Conservation (phyloP, 1,139 yeast species). For the Saccharomycopsis phalli region DNA sequence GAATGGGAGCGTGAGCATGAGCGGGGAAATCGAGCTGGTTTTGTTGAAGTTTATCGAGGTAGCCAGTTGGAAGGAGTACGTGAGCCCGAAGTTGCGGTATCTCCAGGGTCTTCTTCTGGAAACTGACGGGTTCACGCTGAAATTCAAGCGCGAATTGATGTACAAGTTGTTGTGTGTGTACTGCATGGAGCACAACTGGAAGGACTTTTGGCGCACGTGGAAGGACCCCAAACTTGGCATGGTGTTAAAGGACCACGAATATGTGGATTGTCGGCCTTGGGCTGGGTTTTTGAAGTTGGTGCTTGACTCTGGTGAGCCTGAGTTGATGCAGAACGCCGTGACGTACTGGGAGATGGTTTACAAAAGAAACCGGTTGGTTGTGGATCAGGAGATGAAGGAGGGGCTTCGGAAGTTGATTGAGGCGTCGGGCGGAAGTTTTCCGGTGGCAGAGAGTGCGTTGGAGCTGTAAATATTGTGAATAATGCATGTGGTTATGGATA, state of each 20-base stretch:
- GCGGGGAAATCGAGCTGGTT: conserved; percentile 1
- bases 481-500: not conserved
- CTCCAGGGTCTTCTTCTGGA: not conserved
- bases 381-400: not conserved
- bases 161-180: conserved; percentile 1
- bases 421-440: not conserved
- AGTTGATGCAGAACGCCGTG: conserved; percentile 7
- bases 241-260: not conserved
- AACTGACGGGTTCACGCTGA: not conserved
- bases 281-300: conserved; percentile 8
- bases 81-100: not conserved
- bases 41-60: conserved; percentile 4
- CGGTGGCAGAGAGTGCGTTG: not conserved
- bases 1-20: conserved; percentile 7
- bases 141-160: conserved; percentile 12
- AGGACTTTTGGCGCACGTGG: conserved; percentile 14
- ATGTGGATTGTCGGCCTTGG: conserved; percentile 18
- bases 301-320: conserved; percentile 1
- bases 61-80: not conserved
- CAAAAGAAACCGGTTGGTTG: not conserved
- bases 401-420: not conserved
- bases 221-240: conserved; percentile 3
- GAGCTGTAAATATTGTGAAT: too few relatives aligned
- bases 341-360: conserved; percentile 6
- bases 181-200: not conserved